Conservation (phyloP, 305 asterid genomes). For the Fraxinus sp. region DNA sequence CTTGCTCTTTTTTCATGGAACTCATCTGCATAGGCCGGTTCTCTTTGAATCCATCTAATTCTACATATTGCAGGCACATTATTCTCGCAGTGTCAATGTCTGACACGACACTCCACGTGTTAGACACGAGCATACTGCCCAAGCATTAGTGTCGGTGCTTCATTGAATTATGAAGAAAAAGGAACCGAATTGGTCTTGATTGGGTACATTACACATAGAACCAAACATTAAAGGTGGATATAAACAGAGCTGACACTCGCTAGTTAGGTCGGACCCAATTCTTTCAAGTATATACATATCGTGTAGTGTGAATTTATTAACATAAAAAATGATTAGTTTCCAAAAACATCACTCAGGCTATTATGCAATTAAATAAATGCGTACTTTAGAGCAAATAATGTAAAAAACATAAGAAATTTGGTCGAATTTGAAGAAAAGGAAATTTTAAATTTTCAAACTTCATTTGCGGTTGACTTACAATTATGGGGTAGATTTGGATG, state of each 20-base stretch:
- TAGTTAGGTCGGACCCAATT: not conserved
- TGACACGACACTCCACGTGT: not conserved
- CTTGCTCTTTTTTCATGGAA: not conserved
- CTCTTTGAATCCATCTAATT: not conserved
- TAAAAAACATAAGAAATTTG: not conserved
- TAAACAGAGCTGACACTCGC: not conserved
- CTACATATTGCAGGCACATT: not conserved
- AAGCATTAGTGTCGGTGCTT: not conserved
- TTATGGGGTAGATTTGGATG: not conserved
- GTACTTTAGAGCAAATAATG: not conserved
- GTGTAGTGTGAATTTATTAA: not conserved
- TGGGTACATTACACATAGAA: not conserved
- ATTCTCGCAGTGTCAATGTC: not conserved
- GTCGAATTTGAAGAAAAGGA: not conserved
- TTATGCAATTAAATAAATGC: not conserved
- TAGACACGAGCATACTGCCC: not conserved
- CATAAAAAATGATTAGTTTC: not conserved
- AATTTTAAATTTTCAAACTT: not conserved
- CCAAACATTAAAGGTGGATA: not conserved
- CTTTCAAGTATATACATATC: not conserved
- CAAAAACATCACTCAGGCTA: not conserved
- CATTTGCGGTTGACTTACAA: not conserved
- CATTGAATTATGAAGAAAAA: not conserved
- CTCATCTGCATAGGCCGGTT: not conserved
- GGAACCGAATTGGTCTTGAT: not conserved